Conservation (phyloP, 139 green algal genomes). For the Auxenochlorella pyrenoidosa region DNA sequence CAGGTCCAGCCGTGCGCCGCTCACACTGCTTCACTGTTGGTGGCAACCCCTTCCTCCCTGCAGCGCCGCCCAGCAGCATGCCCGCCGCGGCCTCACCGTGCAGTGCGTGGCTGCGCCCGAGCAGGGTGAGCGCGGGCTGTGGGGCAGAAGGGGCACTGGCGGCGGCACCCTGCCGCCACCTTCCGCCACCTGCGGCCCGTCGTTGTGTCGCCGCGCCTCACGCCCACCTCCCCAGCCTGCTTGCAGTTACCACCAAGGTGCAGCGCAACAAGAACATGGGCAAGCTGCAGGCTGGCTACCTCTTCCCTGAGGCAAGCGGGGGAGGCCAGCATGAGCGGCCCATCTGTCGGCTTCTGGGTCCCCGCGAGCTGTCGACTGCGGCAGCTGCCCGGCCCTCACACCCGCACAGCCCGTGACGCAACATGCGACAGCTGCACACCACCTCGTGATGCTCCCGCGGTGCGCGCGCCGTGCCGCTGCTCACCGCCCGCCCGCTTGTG, state of each 20-base stretch:
- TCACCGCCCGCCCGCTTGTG: too few species aligned
- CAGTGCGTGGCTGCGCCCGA: conserved; percentile 38
- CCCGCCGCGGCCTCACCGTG: conserved; percentile 17
- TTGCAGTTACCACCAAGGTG: conserved; percentile 61
- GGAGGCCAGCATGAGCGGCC: too few species aligned
- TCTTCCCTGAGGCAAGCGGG: conserved; percentile 92
- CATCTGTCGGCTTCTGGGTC: too few species aligned
- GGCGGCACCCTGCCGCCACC: background rate
- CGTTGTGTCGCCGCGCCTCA: background rate
- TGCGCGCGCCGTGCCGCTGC: too few species aligned
- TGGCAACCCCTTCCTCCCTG: background rate
- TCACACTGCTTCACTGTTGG: background rate
- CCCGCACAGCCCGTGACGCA: too few species aligned
- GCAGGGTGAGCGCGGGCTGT: conserved; percentile 8
- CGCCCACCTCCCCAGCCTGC: background rate
- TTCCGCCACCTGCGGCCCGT: background rate
- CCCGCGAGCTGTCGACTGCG: too few species aligned
- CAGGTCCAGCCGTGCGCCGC: too few species aligned
- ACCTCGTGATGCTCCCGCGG: too few species aligned
- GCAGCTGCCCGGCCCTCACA: too few species aligned
- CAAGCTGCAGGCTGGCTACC: conserved; percentile 98
- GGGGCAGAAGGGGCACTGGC: background rate
- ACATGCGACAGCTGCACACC: too few species aligned
- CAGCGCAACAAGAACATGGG: conserved; percentile 94
- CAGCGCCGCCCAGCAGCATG: conserved; percentile 19